These are phyloP conservation scores for Trichosporon sp. DNA, from an alignment of 1,284 basidiomycete genomes.

Conservation along the genomic window DNA sequence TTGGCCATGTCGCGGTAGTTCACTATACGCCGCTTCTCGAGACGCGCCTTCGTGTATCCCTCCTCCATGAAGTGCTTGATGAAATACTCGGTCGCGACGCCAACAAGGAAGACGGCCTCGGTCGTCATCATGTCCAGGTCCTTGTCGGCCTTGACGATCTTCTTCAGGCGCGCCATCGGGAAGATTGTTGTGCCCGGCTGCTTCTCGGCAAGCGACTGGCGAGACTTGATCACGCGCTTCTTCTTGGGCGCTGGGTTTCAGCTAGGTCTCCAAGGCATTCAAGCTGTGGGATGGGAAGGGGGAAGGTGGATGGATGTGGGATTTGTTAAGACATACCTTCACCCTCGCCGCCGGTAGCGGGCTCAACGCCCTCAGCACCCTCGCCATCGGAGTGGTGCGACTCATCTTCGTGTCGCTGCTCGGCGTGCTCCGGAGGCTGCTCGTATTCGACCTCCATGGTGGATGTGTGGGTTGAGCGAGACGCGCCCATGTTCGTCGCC, in stretches of 20 bases:
- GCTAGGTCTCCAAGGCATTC: neutral
- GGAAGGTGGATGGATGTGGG: neutral
- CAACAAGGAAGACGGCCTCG: slow-evolving; percentile 58
- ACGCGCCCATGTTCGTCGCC: neutral
- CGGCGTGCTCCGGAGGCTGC: slow-evolving; percentile 21
- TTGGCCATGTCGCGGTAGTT: slow-evolving; percentile 57
- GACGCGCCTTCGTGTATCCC: slow-evolving; percentile 54
- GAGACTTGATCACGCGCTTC: slow-evolving; percentile 48
- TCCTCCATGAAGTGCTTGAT: slow-evolving; percentile 57
- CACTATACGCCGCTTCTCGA: slow-evolving; percentile 56
- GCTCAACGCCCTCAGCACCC: slow-evolving; percentile 11
- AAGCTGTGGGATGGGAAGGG: neutral
- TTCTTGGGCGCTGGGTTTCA: slow-evolving; percentile 33
- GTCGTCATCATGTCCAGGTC: slow-evolving; percentile 57
- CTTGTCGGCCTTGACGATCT: slow-evolving; percentile 59
- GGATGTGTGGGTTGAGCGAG: neutral
- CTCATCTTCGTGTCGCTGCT: slow-evolving; percentile 15
- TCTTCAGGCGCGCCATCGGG: slow-evolving; percentile 56
- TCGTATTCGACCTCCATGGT: slow-evolving; percentile 34
- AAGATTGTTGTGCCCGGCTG: slow-evolving; percentile 53
- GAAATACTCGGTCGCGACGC: slow-evolving; percentile 58
- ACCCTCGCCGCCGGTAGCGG: slow-evolving; percentile 1
- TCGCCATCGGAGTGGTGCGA: slow-evolving; percentile 16
- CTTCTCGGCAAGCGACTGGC: slow-evolving; percentile 53
- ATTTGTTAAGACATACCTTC: neutral